A percentile compares a stretch with the other conserved stretches of the same genome.
Conservation (phyloP, 179 eudicot genomes). For the Silene noctiflora region DNA sequence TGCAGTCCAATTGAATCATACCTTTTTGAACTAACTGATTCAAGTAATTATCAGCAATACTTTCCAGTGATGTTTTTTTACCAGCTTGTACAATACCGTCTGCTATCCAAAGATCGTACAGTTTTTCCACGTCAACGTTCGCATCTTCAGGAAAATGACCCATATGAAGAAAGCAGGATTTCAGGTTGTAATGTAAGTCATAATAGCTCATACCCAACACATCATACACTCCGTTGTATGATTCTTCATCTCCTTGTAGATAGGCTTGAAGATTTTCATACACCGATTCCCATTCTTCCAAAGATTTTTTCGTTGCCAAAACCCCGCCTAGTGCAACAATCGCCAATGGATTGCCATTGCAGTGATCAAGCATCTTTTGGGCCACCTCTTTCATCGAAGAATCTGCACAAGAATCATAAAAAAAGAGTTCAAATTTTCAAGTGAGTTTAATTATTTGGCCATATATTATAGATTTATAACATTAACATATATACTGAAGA, state of each 20-base stretch:
- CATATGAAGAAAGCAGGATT: constrained; percentile 38
- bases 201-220: constrained; percentile 34
- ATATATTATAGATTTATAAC: too few species aligned
- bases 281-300: constrained; percentile 36
- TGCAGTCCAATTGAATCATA: constrained; percentile 30
- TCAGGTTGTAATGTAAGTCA: constrained; percentile 31
- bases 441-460: too few species aligned
- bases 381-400: constrained; percentile 13
- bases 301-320: constrained; percentile 25
- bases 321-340: constrained; percentile 41
- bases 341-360: constrained; percentile 46
- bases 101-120: constrained; percentile 38
- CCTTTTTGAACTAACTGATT: constrained; percentile 29
- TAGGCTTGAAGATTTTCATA: constrained; percentile 24
- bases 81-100: constrained; percentile 29
- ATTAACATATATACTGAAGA: too few species aligned
- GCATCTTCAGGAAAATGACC: constrained; percentile 33
- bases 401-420: too few species aligned
- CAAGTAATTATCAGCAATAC: constrained; percentile 29
- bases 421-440: too few species aligned
- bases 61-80: constrained; percentile 26
- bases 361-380: constrained; percentile 34
- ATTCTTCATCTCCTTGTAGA: constrained; percentile 20
- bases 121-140: constrained; percentile 25
- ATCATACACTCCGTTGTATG: constrained; percentile 19